phyloP scores from a whole-genome alignment of 768 basidiomycete species.

The Lactarius trivialis region DNA sequence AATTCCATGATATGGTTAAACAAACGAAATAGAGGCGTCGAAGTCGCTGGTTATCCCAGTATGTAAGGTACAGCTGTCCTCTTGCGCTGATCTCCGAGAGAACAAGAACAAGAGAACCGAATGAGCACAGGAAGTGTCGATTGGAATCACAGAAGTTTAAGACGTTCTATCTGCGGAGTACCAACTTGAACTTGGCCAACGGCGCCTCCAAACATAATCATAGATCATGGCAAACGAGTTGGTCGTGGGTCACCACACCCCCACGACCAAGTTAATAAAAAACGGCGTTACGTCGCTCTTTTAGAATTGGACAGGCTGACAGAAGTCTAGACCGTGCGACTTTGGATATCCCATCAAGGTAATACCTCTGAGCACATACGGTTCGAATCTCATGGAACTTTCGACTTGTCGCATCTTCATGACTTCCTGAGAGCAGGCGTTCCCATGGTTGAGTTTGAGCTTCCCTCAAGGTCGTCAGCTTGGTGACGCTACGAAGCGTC shows the following conservation, averaged over 20 bases:
- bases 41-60: background rate
- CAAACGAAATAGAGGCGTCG: background rate
- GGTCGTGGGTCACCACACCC: background rate
- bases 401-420: conserved; percentile 2
- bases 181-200: background rate
- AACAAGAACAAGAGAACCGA: background rate
- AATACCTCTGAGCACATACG: background rate
- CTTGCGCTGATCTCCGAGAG: conserved; percentile 1
- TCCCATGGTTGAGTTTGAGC: conserved; percentile 5
- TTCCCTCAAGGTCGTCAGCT: background rate
- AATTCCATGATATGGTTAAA: background rate
- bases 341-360: conserved; percentile 1
- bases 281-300: conserved; percentile 1
- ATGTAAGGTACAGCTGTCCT: background rate
- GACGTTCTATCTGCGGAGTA: background rate
- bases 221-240: background rate
- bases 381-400: conserved; percentile 8
- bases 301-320: background rate
- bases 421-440: conserved; percentile 3
- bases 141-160: background rate
- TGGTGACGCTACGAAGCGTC: conserved; percentile 1
- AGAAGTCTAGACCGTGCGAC: conserved; percentile 1
- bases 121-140: background rate
- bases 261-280: background rate
- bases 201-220: background rate